Evolutionary conservation across 2,329 filamentous ascomycete species (phyloP).

Genomic region (Pyricularia sp.): DNA sequence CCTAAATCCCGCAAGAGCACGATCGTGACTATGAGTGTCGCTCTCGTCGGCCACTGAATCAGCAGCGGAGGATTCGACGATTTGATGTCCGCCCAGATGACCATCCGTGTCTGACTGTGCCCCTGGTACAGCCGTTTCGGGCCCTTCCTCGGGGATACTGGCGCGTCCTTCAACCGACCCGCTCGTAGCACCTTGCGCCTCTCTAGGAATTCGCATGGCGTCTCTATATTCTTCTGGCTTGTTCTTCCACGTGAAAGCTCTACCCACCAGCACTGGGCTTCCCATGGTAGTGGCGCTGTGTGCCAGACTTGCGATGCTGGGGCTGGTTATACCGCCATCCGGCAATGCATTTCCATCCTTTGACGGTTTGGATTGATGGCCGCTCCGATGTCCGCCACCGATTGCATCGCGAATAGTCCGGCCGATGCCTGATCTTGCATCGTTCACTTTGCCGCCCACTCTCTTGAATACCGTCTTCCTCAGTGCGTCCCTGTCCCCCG

Average conservation of each 20-base stretch:
- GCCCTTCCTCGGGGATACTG: background rate
- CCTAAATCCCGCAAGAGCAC: constrained; percentile 23
- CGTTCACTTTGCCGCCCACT: constrained; percentile 64
- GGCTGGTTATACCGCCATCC: constrained; percentile 15
- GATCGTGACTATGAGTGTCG: constrained; percentile 33
- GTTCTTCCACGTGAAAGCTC: constrained; percentile 50
- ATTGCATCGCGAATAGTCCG: constrained; percentile 71
- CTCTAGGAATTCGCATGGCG: constrained; percentile 16
- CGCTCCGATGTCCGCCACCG: constrained; percentile 39
- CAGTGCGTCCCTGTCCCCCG: constrained; percentile 31
- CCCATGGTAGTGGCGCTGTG: constrained; percentile 21
- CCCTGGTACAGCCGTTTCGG: background rate
- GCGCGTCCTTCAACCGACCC: background rate
- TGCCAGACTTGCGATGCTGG: constrained; percentile 22
- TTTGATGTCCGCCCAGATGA: constrained; percentile 23
- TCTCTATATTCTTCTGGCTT: constrained; percentile 47
- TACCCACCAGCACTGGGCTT: constrained; percentile 28
- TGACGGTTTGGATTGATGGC: constrained; percentile 40
- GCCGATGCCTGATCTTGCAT: constrained; percentile 70
- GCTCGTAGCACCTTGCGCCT: background rate
- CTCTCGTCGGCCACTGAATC: constrained; percentile 46
- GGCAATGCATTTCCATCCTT: constrained; percentile 34
- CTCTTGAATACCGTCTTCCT: constrained; percentile 63
- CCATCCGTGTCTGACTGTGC: constrained; percentile 9
- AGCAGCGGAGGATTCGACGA: constrained; percentile 29